phyloP scores from a whole-genome alignment of 331 rosid genomes.

The Malus hybrid region DNA sequence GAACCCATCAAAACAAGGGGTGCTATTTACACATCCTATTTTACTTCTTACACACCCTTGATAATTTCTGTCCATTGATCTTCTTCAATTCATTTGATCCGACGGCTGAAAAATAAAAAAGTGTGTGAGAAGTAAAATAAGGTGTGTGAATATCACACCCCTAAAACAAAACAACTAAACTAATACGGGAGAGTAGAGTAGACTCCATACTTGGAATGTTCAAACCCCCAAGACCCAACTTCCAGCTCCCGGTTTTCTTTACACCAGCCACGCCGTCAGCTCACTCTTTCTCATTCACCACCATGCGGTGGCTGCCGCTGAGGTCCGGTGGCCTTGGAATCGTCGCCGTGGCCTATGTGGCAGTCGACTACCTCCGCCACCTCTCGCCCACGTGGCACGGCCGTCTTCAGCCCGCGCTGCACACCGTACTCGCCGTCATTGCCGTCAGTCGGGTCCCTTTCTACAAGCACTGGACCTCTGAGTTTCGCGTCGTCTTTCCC shows the following conservation, averaged over 20 bases:
- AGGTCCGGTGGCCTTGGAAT: constrained; percentile 60
- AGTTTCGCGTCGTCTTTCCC: constrained; percentile 65
- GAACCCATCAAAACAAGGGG: too few species aligned
- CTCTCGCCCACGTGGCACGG: constrained; percentile 74
- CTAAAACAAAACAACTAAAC: background rate
- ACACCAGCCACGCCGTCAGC: background rate
- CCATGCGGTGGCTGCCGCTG: constrained; percentile 51
- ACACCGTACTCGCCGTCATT: constrained; percentile 55
- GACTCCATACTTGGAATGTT: background rate
- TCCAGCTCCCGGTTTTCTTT: background rate
- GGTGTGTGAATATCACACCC: too few species aligned
- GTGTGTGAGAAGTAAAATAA: too few species aligned
- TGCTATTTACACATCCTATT: too few species aligned
- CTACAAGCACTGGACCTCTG: constrained; percentile 75
- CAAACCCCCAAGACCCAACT: background rate
- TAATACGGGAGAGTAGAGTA: too few species aligned
- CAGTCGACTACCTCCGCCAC: constrained; percentile 85
- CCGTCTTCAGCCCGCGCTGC: constrained; percentile 59
- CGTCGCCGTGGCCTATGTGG: constrained; percentile 69
- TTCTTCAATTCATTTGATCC: too few species aligned
- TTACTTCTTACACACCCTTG: too few species aligned
- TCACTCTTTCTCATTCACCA: background rate
- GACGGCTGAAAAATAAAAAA: too few species aligned
- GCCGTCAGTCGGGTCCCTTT: constrained; percentile 63
- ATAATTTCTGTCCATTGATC: too few species aligned